Evolutionary conservation across 192 early-diverging fungal genomes (phyloP), one percentile per base, ranked within the genome.

Genomic region (Gaertneriomyces sp.): DNA sequence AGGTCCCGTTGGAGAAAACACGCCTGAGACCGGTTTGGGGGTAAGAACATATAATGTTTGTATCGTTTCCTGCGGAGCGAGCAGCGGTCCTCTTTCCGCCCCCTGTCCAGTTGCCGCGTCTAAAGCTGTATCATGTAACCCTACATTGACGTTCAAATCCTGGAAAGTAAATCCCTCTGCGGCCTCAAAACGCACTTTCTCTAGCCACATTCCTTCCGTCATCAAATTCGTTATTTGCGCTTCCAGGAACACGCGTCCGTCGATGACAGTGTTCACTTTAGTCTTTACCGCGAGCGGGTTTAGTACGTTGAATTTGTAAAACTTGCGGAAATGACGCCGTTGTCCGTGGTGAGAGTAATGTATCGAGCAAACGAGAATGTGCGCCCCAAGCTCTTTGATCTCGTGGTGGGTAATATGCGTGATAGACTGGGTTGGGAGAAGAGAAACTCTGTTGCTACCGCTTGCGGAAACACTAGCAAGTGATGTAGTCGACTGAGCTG

Each of bases 251-350:
- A 82, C 61, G 41, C 60, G 16, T 25, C 61, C 61, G 58, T 69
- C 53, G 11, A 69, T 53, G 63, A 92, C 72, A 38, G 89, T 88
- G 77, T 98, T 94, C 50, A 97, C 87, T 63, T 96, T 96, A 8
- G 96, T 98, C 74, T 95, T 97, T 54, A 98, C 96, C 8, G 92
- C 84, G 42, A 98, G 81, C 45, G 96, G 96, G 73, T 98, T 98
- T 49, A 91, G 71, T 12, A 95, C 96, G 79, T 96, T 92, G 72
- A 98, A 98, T 64, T 93, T 95, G 84, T 92, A 98, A 68, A 93
- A 93, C 69, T 93, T 93, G 52, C 92, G 84, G 72, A 97, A 88
- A 39, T 74, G 80, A 39, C 88, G 86, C 56, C 81, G 80, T 53
- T 90, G 87, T 3, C 60, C 50, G 52, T 10, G 8, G 58, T 70